phyloP scores from a whole-genome alignment of 2,329 filamentous ascomycete species.

The Colletotrichum tabaci region DNA sequence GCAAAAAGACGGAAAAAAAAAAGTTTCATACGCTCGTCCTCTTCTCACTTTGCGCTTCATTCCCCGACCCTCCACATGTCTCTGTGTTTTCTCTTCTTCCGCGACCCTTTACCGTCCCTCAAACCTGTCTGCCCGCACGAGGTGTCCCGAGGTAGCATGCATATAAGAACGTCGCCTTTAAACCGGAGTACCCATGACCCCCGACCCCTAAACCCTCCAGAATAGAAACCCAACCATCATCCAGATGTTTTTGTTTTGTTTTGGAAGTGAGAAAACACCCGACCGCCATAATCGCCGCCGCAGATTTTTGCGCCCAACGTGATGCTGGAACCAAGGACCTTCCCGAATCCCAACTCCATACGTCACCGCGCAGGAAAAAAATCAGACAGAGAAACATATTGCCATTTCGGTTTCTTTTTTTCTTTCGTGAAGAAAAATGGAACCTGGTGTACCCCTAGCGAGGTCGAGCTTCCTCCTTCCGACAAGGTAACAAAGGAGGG shows the following conservation, averaged over 20 bases:
- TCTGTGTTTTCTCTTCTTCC: not conserved
- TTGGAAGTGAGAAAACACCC: not conserved
- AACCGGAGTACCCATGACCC: not conserved
- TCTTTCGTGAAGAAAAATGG: slow-evolving; percentile 5
- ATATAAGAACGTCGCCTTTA: slow-evolving; percentile 7
- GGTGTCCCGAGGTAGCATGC: not conserved
- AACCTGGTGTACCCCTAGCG: slow-evolving; percentile 12
- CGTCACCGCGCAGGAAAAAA: slow-evolving; percentile 21
- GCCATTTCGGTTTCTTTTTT: slow-evolving; percentile 4
- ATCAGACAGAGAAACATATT: slow-evolving; percentile 12
- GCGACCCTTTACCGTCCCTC: not conserved
- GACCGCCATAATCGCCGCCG: slow-evolving; percentile 11
- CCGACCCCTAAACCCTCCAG: not conserved
- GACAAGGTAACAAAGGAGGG: not conserved
- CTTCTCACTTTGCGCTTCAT: not conserved
- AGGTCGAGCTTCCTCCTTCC: slow-evolving; percentile 21
- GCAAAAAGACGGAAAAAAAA: slow-evolving; percentile 20
- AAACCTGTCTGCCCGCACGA: not conserved
- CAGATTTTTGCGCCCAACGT: slow-evolving; percentile 23
- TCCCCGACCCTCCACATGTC: not conserved
- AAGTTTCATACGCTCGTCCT: slow-evolving; percentile 32
- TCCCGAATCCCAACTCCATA: slow-evolving; percentile 39
- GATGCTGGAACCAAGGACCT: slow-evolving; percentile 38
- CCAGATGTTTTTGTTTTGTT: not conserved
- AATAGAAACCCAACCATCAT: not conserved